phyloP scores from a whole-genome alignment of 805 yeast genomes.

The Ogataea methylovora region DNA sequence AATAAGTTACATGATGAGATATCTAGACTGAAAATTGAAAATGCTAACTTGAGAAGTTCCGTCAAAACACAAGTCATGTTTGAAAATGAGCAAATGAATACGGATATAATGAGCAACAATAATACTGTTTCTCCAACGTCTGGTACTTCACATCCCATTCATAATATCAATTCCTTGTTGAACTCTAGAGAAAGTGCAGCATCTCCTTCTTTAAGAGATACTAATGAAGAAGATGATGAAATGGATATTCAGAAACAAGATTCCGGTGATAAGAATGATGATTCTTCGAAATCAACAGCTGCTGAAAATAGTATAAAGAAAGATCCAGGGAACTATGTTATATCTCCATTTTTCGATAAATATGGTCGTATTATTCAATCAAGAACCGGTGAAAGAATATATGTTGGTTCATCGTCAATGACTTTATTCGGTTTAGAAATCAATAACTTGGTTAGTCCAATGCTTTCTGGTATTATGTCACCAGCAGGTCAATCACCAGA shows the following conservation, averaged over 20 bases:
- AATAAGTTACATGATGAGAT: constrained; percentile 63
- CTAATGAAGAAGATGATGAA: too few relatives aligned
- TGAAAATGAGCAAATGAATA: not conserved
- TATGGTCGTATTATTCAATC: constrained; percentile 68
- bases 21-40: constrained; percentile 57
- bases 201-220: too few relatives aligned
- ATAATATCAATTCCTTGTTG: not conserved
- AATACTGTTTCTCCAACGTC: too few relatives aligned
- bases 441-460: constrained; percentile 36
- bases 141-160: not conserved
- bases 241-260: too few relatives aligned
- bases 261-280: too few relatives aligned
- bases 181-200: too few relatives aligned
- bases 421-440: constrained; percentile 73
- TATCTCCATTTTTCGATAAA: constrained; percentile 64
- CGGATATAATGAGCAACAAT: too few relatives aligned
- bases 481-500: constrained; percentile 6
- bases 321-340: constrained; percentile 37
- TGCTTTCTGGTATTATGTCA: constrained; percentile 4
- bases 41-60: constrained; percentile 44
- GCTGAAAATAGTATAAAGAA: not conserved
- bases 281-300: not conserved
- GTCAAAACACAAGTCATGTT: constrained; percentile 16
- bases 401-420: constrained; percentile 80
- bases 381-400: constrained; percentile 66